Evolutionary conservation across 2,329 filamentous ascomycete species (phyloP).

Genomic region (Aspergillus felis): DNA sequence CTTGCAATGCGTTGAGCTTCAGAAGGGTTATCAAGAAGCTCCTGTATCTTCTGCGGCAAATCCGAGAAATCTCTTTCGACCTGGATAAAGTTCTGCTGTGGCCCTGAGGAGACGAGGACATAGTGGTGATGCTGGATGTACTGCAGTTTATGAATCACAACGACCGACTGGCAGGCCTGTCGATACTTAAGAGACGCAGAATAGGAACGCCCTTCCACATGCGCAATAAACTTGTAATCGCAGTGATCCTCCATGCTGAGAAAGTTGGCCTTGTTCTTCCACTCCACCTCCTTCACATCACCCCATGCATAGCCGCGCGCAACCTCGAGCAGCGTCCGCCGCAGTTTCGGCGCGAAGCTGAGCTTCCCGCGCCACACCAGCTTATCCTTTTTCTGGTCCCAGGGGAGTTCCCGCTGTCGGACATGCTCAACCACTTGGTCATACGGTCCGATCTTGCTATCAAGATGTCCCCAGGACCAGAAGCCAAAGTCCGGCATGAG

Average conservation of each 20-base stretch:
- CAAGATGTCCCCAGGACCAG: slow-evolving; percentile 37
- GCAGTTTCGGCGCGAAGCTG: slow-evolving; percentile 30
- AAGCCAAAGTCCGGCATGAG: slow-evolving; percentile 49
- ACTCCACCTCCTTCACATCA: slow-evolving; percentile 39
- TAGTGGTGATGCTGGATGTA: slow-evolving; percentile 47
- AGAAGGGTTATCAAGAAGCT: slow-evolving; percentile 32
- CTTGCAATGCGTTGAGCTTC: slow-evolving; percentile 43
- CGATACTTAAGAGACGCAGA: slow-evolving; percentile 49
- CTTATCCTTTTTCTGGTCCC: slow-evolving; percentile 31
- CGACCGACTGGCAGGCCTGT: slow-evolving; percentile 45
- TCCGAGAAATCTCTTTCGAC: slow-evolving; percentile 54
- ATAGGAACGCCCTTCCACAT: slow-evolving; percentile 48
- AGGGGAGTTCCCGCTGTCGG: slow-evolving; percentile 12
- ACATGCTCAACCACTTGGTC: slow-evolving; percentile 17
- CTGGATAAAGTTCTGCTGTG: slow-evolving; percentile 45
- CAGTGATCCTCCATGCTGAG: slow-evolving; percentile 51
- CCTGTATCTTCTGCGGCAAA: slow-evolving; percentile 36
- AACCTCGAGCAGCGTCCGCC: slow-evolving; percentile 29
- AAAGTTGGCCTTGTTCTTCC: slow-evolving; percentile 40
- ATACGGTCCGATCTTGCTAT: slow-evolving; percentile 21
- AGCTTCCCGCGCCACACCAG: slow-evolving; percentile 44
- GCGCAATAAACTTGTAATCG: slow-evolving; percentile 50
- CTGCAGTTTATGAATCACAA: slow-evolving; percentile 44
- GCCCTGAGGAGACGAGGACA: slow-evolving; percentile 38
- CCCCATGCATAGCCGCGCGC: slow-evolving; percentile 39